A percentile compares a stretch with the other conserved stretches of the same genome.
Evolutionary conservation across 2,329 filamentous ascomycete species (phyloP).

Genomic region (Colletotrichum sp.): DNA sequence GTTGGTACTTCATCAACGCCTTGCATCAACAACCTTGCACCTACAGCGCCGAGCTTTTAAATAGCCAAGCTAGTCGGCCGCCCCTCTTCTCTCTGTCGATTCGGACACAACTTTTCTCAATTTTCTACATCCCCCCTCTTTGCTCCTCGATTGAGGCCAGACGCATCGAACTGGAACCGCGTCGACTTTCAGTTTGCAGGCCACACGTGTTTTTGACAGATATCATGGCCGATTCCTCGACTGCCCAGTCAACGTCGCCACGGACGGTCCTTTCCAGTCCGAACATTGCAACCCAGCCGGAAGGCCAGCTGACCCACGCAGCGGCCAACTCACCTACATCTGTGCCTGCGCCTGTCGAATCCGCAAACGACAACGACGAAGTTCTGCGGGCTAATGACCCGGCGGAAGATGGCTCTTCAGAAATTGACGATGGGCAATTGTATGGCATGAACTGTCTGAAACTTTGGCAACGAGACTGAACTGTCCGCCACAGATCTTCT

Average conservation of each 20-base stretch:
- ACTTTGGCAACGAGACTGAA: background rate
- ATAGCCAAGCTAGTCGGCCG: fast-evolving
- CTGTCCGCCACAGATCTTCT: background rate
- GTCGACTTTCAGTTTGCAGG: fast-evolving
- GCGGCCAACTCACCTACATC: background rate
- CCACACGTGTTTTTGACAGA: background rate
- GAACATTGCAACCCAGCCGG: fast-evolving
- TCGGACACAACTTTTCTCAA: background rate
- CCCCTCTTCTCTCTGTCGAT: background rate
- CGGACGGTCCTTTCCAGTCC: background rate
- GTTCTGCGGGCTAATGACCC: background rate
- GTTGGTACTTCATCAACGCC: background rate
- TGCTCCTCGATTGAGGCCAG: background rate
- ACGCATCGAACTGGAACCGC: background rate
- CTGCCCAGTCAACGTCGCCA: background rate
- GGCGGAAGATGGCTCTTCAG: background rate
- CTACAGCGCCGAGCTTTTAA: background rate
- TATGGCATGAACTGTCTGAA: background rate
- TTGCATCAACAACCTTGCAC: background rate
- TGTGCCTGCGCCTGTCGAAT: background rate
- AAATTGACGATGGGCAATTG: background rate
- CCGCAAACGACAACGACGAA: background rate
- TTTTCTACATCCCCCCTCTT: background rate
- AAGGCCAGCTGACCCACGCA: background rate
- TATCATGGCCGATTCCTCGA: background rate